Evolutionary conservation across 2,329 filamentous ascomycete species (phyloP), one percentile per base, ranked within the genome.

Genomic region (Zalaria sp.): DNA sequence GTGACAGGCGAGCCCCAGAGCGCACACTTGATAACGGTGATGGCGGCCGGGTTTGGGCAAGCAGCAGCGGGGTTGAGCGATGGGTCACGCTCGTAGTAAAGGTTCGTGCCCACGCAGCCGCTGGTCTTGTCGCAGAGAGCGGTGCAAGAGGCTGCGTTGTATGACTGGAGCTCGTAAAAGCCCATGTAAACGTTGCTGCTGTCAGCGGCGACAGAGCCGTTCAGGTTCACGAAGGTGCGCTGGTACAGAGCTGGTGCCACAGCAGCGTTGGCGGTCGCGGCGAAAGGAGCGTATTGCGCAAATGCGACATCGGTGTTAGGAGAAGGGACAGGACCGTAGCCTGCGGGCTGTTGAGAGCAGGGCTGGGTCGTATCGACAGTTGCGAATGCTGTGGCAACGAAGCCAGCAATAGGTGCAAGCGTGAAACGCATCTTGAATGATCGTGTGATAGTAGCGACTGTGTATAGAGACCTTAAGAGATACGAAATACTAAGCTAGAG

Each of bases 1-100:
- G 34, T 44, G 28, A 48, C 40, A 5, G 46, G 43, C 11, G 43
- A 46, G 8, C 46, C 47, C 40, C 43, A 50, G 40, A 43, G 48
- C 2, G 46, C 48, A 31, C 48, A 50, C 35, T 50, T 50, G 43
- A 50, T 47, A 35, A 38, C 40, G 26, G 48, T 50, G 27, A 37
- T 37, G 18, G 35, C 32, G 25, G 42, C 3, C n/a, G 48, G 49
- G 41, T 50, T 46, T 5, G 40, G 27, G 52, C 47, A 58, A 50
- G 3, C 32, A 29, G 7, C 35, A 27, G 42, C 51, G 3, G 37
- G 45, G 10, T 40, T 25, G 25, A 42, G 4, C 26, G 25, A 36
- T 3, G 46, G 46, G 32, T 48, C 42, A 3, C 46, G 18, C 26
- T 48, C 44, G 25, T 38, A 40, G 35, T 46, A 48, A 10, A 48